A percentile compares a stretch with the other conserved stretches of the same genome.
Evolutionary conservation across 129 eudicot genomes (phyloP).

Genomic region (Solidago caesia): DNA sequence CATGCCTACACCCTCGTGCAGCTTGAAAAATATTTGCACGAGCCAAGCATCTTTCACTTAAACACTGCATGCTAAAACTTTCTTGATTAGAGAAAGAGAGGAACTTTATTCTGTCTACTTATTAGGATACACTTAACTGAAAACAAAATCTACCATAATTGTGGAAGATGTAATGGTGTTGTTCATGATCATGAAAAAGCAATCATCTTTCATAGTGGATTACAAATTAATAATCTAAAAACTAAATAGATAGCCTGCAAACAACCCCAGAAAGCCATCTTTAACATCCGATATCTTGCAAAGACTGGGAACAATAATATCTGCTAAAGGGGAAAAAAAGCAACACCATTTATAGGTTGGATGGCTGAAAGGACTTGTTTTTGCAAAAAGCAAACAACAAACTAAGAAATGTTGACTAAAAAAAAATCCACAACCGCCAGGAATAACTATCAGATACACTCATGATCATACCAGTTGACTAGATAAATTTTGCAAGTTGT

Average conservation of each 20-base stretch:
- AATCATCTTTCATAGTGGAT: too few species aligned
- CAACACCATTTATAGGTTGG: neutral
- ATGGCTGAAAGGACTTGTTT: neutral
- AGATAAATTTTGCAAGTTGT: too few species aligned
- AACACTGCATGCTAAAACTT: constrained; percentile 54
- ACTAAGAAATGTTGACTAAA: neutral
- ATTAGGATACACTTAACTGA: neutral
- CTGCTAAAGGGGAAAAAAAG: neutral
- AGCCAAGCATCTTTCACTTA: constrained; percentile 60
- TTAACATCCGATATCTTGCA: neutral
- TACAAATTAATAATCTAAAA: neutral
- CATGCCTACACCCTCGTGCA: constrained; percentile 55
- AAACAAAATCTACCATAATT: constrained; percentile 6
- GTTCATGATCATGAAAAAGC: too few species aligned
- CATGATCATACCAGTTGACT: too few species aligned
- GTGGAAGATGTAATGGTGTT: too few species aligned
- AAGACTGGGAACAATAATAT: neutral
- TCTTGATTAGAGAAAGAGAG: constrained; percentile 23
- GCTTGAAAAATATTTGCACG: constrained; percentile 54
- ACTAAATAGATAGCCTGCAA: neutral
- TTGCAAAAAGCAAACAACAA: neutral
- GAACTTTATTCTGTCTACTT: constrained; percentile 2
- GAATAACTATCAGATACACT: too few species aligned
- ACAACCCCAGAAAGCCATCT: constrained; percentile 1
- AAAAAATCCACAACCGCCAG: too few species aligned